phyloP scores from a whole-genome alignment of 208 protist species.

The Trypanosoma platydactyli region DNA sequence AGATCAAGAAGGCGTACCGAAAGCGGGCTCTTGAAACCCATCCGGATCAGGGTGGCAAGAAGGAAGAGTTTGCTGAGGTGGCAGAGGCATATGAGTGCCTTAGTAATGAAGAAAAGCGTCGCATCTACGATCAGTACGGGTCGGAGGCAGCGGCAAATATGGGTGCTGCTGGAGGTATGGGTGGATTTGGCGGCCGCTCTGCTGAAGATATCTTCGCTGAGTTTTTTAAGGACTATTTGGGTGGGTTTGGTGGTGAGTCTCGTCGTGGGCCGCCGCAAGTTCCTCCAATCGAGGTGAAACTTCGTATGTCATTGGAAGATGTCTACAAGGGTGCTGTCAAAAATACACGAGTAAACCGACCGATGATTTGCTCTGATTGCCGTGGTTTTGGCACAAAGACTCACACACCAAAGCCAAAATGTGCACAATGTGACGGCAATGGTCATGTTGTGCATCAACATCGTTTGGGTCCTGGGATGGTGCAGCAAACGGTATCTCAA shows the following conservation, averaged over 20 bases:
- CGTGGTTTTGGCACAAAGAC: slow-evolving; percentile 87
- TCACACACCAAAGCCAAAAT: slow-evolving; percentile 86
- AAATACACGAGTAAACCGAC: slow-evolving; percentile 77
- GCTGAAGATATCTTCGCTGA: slow-evolving; percentile 92
- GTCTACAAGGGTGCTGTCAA: slow-evolving; percentile 84
- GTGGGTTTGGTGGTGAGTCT: slow-evolving; percentile 62
- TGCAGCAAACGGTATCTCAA: slow-evolving; percentile 92
- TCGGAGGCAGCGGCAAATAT: slow-evolving; percentile 80
- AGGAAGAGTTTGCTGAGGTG: slow-evolving; percentile 91
- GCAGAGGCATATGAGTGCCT: slow-evolving; percentile 98
- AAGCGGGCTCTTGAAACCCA: slow-evolving; percentile 90
- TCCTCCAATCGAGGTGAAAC: slow-evolving; percentile 76
- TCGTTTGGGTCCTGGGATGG: slow-evolving; percentile 96
- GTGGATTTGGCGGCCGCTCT: slow-evolving; percentile 60
- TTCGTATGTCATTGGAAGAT: slow-evolving; percentile 81
- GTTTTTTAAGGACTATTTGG: slow-evolving; percentile 84
- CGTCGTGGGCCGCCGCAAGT: slow-evolving; percentile 50
- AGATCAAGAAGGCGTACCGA: slow-evolving; percentile 92
- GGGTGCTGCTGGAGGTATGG: slow-evolving; percentile 59
- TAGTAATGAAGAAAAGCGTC: slow-evolving; percentile 93
- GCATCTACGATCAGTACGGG: slow-evolving; percentile 97
- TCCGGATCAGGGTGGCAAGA: slow-evolving; percentile 91
- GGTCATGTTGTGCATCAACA: slow-evolving; percentile 93
- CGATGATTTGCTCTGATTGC: slow-evolving; percentile 86
- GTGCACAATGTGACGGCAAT: slow-evolving; percentile 91